phyloP scores from a whole-genome alignment of 2,329 filamentous ascomycete genomes.

The Salinomyces thailandicus region DNA sequence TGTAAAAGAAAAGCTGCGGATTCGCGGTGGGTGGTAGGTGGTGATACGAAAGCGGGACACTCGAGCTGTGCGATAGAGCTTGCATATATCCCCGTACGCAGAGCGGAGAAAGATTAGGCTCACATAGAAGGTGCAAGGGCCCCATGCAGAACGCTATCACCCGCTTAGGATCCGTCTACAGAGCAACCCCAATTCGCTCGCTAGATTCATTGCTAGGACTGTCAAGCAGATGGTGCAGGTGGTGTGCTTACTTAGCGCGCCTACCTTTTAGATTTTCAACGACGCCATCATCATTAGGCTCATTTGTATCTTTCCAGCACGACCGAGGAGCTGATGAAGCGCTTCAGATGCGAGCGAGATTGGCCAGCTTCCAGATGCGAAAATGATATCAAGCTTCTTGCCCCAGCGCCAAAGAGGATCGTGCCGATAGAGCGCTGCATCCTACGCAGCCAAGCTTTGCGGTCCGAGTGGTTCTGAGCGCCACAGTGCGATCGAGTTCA shows the following conservation, averaged over 20 bases:
- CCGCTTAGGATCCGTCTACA: background rate
- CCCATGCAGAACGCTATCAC: constrained; percentile 4
- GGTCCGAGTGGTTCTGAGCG: no score
- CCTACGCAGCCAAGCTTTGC: constrained; percentile 1
- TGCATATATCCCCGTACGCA: constrained; percentile 4
- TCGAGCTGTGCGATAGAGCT: constrained; percentile 2
- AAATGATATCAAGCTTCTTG: background rate
- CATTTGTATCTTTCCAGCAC: no score
- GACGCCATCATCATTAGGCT: no score
- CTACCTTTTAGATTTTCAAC: no score
- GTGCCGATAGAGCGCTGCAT: constrained; percentile 2
- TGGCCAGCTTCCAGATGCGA: background rate
- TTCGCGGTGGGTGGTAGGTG: no score
- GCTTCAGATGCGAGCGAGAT: constrained; percentile 2
- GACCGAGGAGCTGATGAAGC: no score
- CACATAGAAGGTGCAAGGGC: background rate
- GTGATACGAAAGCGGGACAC: background rate
- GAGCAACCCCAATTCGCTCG: background rate
- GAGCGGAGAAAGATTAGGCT: background rate
- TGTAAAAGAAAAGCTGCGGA: no score
- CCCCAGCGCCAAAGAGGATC: constrained; percentile 1
- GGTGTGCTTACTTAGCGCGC: no score
- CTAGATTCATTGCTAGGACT: background rate
- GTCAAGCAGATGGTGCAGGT: background rate
- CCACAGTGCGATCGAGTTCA: background rate